These are phyloP conservation scores for Yamagishiella unicocca DNA, from an alignment of 139 green algal species.

Conservation along the genomic window DNA sequence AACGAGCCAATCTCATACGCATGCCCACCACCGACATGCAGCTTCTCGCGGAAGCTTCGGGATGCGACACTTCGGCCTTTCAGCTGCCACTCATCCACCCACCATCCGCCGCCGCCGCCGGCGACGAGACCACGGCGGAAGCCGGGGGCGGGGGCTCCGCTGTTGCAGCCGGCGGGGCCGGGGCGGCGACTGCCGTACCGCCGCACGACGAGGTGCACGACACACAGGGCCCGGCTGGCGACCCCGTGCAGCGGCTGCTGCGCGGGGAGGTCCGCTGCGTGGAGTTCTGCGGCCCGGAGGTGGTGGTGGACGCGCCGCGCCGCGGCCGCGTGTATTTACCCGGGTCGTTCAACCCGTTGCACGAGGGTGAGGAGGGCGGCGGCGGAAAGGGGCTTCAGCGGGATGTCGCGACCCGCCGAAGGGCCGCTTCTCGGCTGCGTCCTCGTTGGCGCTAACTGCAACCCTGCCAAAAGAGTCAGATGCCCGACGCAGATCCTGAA, in stretches of 20 bases:
- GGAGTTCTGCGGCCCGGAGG: constrained; percentile 74
- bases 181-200: neutral
- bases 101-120: no score
- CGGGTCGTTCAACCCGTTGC: constrained; percentile 95
- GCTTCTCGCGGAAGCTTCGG: constrained; percentile 53
- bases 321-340: constrained; percentile 78
- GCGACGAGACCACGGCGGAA: neutral
- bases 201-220: constrained; percentile 50
- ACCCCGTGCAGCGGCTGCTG: constrained; percentile 69
- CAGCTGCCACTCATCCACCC: constrained; percentile 30
- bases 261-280: constrained; percentile 67
- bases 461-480: no score
- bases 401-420: no score
- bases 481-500: no score
- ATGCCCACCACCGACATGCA: constrained; percentile 8
- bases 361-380: constrained; percentile 65
- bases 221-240: neutral
- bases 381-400: neutral
- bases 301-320: constrained; percentile 78
- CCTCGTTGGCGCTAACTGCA: no score
- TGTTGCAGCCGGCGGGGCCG: neutral
- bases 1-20: neutral
- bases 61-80: neutral
- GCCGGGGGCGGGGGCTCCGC: neutral
- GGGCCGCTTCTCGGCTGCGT: no score